Conservation (phyloP, 1,139 yeast species). For the Candida frijolesensis region DNA sequence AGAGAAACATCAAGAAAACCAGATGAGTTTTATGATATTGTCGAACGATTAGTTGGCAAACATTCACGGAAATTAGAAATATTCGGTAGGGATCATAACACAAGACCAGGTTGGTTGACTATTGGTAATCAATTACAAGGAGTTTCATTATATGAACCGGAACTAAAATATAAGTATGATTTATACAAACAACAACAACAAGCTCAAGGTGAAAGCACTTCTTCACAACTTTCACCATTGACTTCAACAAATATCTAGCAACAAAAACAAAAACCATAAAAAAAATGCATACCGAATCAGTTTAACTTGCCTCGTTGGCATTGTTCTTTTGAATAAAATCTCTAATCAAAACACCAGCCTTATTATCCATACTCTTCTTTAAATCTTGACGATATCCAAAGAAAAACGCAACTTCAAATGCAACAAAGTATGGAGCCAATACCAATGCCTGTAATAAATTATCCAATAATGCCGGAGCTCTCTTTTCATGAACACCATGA, state of each 20-base stretch:
- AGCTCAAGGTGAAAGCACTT: not conserved
- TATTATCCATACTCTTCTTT: slow-evolving; percentile 54
- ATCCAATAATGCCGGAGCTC: slow-evolving; percentile 87
- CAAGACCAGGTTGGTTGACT: slow-evolving; percentile 90
- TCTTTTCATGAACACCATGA: slow-evolving; percentile 77
- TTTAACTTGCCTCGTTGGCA: slow-evolving; percentile 4
- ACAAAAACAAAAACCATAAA: no score
- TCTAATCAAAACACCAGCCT: slow-evolving; percentile 43
- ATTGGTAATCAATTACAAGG: slow-evolving; percentile 82
- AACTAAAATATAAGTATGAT: slow-evolving; percentile 45
- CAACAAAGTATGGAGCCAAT: slow-evolving; percentile 87
- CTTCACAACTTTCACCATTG: not conserved
- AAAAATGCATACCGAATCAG: no score
- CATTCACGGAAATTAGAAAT: slow-evolving; percentile 80
- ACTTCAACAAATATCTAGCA: no score
- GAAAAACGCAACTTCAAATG: slow-evolving; percentile 72
- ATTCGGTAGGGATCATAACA: slow-evolving; percentile 84
- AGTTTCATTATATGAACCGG: slow-evolving; percentile 58
- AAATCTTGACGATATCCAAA: slow-evolving; percentile 63
- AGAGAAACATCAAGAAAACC: slow-evolving; percentile 91
- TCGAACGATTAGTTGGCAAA: slow-evolving; percentile 79
- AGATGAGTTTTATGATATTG: slow-evolving; percentile 83
- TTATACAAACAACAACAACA: slow-evolving; percentile 15
- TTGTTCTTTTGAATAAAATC: slow-evolving; percentile 23
- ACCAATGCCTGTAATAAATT: slow-evolving; percentile 83